Evolutionary conservation across 2,329 filamentous ascomycete genomes (phyloP), one percentile per base, ranked within the genome.

Genomic region (Neurospora crassa): DNA sequence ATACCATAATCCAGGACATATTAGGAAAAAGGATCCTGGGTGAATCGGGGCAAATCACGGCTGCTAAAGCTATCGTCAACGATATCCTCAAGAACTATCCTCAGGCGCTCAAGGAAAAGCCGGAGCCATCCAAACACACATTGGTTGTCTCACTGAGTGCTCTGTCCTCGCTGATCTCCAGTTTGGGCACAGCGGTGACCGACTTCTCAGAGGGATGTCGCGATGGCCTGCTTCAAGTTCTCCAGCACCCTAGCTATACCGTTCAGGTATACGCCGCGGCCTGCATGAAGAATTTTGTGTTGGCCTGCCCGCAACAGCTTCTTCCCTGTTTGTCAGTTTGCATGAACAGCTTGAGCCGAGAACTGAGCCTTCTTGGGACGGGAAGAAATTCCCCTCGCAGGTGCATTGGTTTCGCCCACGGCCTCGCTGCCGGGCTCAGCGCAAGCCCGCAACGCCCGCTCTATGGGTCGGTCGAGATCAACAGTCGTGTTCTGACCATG

Each of bases 171-270:
- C 84, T 99, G 42, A 91, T 97, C 73, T 85, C 86, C 53, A 91
- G 89, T 0, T 85, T 99, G 4, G 95, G 94, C 3, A 95, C 95
- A 24, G 94, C 94, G 2, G 88, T 92, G 42, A 92, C 90, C 73
- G 84, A 84, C 70, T 89, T 97, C 76, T 92, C 93, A 8, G 96
- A 99, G 74, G 79, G 86, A 16, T 97, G 93, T 78, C 89, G 95
- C 68, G 96, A 99, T 79, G 92, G 92, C 4, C 83, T 99, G 41
- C 84, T 98, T 47, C 94, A 97, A 79, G 92, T 97, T 6, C 84
- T 98, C 37, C 93, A 97, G 76, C 96, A 99, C 80, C 93, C 94
- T 0, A 97, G 93, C 81, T 98, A 98, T 80, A 96, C 94, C 5
- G 96, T 99, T 2, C 96, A 99, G 78, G 90, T 98, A 3, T 92